A percentile compares a stretch with the other conserved stretches of the same genome.
Conservation (phyloP, 331 rosid species). For the Telfairia occidentalis region DNA sequence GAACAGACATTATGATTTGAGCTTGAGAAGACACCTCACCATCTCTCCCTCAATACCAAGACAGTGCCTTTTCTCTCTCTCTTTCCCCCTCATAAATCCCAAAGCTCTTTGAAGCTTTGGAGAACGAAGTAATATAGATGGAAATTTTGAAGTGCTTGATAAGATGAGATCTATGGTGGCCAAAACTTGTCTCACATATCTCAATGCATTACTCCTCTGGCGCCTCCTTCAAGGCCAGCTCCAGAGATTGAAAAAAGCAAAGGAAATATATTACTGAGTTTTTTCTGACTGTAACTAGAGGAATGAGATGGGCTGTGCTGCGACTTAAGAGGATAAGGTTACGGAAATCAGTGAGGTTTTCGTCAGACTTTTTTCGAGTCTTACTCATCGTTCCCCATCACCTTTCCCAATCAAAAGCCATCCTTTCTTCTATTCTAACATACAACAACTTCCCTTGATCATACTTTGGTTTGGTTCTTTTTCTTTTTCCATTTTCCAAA, state of each 20-base stretch:
- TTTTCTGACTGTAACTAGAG: slow-evolving; percentile 5
- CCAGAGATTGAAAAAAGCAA: slow-evolving; percentile 1
- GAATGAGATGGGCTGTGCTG: slow-evolving; percentile 9
- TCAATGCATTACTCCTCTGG: slow-evolving; percentile 22
- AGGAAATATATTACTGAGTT: slow-evolving; percentile 1
- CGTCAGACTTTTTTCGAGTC: background rate
- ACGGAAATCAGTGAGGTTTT: slow-evolving; percentile 26
- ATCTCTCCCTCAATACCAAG: background rate
- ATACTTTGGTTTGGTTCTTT: background rate
- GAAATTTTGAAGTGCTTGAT: slow-evolving; percentile 1
- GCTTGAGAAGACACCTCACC: slow-evolving; percentile 31
- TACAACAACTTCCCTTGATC: background rate
- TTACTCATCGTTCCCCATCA: slow-evolving; percentile 21
- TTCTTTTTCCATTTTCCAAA: background rate
- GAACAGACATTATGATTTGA: slow-evolving; percentile 22
- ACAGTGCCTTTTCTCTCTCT: background rate
- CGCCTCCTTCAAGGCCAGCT: slow-evolving; percentile 22
- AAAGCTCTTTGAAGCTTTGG: slow-evolving; percentile 11
- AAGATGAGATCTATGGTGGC: background rate
- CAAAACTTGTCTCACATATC: slow-evolving; percentile 14
- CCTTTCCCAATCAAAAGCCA: slow-evolving; percentile 23
- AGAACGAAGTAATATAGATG: background rate
- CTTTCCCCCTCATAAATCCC: slow-evolving; percentile 1
- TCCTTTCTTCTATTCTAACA: slow-evolving; percentile 9
- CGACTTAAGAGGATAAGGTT: slow-evolving; percentile 28